Percentiles rank a stretch among this genome's conserved stretches.
Evolutionary conservation across 1,139 yeast species (phyloP).

Genomic region (Wickerhamomyces sp.): DNA sequence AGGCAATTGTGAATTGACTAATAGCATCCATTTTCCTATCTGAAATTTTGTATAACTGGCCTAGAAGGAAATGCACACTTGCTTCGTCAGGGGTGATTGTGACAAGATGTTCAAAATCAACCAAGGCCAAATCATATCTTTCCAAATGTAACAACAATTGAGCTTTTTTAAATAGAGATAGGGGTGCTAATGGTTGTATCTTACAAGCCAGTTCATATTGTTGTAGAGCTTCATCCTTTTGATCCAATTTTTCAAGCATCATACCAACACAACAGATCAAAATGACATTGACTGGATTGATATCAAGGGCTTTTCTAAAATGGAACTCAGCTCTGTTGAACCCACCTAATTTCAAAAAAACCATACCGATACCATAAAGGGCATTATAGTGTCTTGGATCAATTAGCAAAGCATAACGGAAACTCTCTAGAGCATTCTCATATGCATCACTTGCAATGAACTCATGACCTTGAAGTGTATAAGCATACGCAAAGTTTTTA

Average conservation of each 20-base stretch:
- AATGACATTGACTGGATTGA: conserved; percentile 88
- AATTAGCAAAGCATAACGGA: conserved; percentile 69
- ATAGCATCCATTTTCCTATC: conserved; percentile 76
- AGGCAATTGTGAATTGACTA: conserved; percentile 81
- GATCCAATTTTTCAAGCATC: conserved; percentile 77
- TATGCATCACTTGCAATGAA: conserved; percentile 82
- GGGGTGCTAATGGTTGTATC: conserved; percentile 79
- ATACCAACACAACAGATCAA: conserved; percentile 92
- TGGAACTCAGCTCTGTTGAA: conserved; percentile 80
- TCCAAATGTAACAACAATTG: conserved; percentile 72
- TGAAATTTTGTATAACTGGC: conserved; percentile 77
- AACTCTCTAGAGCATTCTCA: conserved; percentile 83
- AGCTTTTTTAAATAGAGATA: conserved; percentile 87
- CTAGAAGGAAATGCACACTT: conserved; percentile 82
- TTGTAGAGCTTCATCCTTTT: conserved; percentile 65
- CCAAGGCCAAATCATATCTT: conserved; percentile 65
- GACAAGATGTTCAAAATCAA: conserved; percentile 66
- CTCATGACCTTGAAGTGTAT: conserved; percentile 93
- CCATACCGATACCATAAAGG: conserved; percentile 95
- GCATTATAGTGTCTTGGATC: conserved; percentile 92
- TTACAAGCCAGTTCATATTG: conserved; percentile 83
- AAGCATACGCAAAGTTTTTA: conserved; percentile 79
- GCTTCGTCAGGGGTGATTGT: conserved; percentile 85
- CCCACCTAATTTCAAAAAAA: conserved; percentile 81
- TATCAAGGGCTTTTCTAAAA: conserved; percentile 80